Evolutionary conservation across 2,329 filamentous ascomycete species (phyloP).

Genomic region (Colletotrichum trifolii): DNA sequence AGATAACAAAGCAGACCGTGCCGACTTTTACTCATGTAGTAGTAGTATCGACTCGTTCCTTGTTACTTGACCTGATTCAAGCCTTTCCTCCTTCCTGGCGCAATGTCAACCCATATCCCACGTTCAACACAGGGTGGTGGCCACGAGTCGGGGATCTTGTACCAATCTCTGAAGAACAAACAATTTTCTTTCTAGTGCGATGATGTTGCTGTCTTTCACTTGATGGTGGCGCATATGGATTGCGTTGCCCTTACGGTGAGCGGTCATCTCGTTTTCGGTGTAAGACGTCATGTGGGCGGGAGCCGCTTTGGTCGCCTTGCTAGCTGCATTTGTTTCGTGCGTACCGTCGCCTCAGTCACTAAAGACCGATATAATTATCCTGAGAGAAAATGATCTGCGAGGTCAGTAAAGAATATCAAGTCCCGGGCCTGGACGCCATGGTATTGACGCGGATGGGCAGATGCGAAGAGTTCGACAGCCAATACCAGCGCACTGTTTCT

Average conservation of each 20-base stretch:
- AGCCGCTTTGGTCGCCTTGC: slow-evolving; percentile 33
- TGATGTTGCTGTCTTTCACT: slow-evolving; percentile 4
- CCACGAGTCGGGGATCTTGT: slow-evolving; percentile 3
- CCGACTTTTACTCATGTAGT: slow-evolving; percentile 10
- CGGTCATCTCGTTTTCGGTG: slow-evolving; percentile 23
- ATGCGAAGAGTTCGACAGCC: slow-evolving; percentile 45
- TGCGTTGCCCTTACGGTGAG: slow-evolving; percentile 10
- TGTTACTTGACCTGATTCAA: slow-evolving; percentile 14
- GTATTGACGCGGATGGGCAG: slow-evolving; percentile 39
- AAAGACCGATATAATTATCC: slow-evolving; percentile 49
- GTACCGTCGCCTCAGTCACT: slow-evolving; percentile 48
- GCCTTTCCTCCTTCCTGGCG: slow-evolving; percentile 17
- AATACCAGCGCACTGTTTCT: slow-evolving; percentile 50
- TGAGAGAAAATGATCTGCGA: slow-evolving; percentile 55
- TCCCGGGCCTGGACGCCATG: background rate
- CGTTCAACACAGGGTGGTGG: background rate
- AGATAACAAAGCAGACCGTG: slow-evolving; percentile 21
- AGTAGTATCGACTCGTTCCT: background rate
- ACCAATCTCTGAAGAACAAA: background rate
- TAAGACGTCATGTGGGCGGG: slow-evolving; percentile 26
- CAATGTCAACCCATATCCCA: slow-evolving; percentile 21
- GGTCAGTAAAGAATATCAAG: slow-evolving; percentile 41
- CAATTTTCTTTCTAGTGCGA: background rate
- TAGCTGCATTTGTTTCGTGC: slow-evolving; percentile 39
- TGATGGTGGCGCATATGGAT: slow-evolving; percentile 15